Evolutionary conservation across 805 yeast species (phyloP), one percentile per base, ranked within the genome.

Genomic region (Wickerhamomyces canadensis): DNA sequence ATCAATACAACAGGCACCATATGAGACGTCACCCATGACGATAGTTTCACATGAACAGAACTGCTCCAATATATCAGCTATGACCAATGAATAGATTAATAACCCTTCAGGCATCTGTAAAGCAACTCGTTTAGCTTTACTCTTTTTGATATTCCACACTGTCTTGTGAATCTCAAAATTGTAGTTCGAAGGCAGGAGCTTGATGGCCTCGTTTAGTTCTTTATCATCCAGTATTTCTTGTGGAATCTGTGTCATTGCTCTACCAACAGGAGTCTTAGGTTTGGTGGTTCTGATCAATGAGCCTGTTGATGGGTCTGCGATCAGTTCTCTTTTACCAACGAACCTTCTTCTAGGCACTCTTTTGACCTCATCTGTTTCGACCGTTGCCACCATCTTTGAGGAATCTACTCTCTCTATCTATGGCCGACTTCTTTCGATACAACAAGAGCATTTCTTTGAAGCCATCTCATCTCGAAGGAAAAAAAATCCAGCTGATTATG

Each of bases 1-100:
- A 58, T 93, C 98, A 32, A 93, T 88, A 62, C 98, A 93, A 58
- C 98, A 93, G 0, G 98, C 98, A 30, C 98, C 98, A 54, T 93
- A 93, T 0, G 97, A 86, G 0, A 93, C 98, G 59, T 93, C 98
- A 2, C 98, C 98, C 98, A 93, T 93, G 3, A 91, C 93, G 1
- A 93, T 68, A 0, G 89, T 84, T 54, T 89, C 96, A 36, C 83
- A 87, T 3, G 65, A 61, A 57, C 97, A 89, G 50, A 93, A 91
- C 59, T 89, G 96, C 54, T 87, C 95, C 25, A 93, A 57, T 18
- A 93, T 91, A 61, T 93, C 98, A 4, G 95, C 74, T n/a, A 93
- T 76, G 27, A 93, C 74, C 42, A 95, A 70, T 0, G 97, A 80
- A 56, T 89, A 93, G 1, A 93, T 84, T 34, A 93, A 65, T 22